Percentiles rank a stretch among this genome's conserved stretches.
These are phyloP conservation scores for Pythium insidiosum DNA, from an alignment of 352 stramenopile genomes.

Conservation along the genomic window DNA sequence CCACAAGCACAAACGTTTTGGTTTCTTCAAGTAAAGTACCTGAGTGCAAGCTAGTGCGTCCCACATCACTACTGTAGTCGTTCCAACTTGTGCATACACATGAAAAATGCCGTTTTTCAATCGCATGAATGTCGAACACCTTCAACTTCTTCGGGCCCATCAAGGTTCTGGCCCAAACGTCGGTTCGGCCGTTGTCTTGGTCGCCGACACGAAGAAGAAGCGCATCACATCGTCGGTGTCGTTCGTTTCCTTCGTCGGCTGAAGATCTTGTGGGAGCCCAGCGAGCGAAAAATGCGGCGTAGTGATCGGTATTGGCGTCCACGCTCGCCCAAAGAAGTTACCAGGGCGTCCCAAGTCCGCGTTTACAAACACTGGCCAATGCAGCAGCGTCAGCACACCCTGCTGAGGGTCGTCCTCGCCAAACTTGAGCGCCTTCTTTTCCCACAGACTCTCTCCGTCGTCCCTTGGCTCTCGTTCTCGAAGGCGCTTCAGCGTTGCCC, in stretches of 20 bases:
- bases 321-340: too few relatives aligned
- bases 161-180: too few relatives aligned
- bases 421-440: constrained; percentile 25
- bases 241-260: too few relatives aligned
- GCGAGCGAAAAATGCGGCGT: too few relatives aligned
- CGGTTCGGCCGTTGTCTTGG: constrained; percentile 11
- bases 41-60: too few relatives aligned
- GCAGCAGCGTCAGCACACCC: constrained; percentile 32
- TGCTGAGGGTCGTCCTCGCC: constrained; percentile 34
- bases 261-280: too few relatives aligned
- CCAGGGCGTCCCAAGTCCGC: constrained; percentile 29
- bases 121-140: neutral
- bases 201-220: constrained; percentile 10
- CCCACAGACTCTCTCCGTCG: constrained; percentile 12
- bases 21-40: constrained; percentile 24
- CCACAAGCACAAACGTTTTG: constrained; percentile 22
- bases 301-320: too few relatives aligned
- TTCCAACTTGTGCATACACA: too few relatives aligned
- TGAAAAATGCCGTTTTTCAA: too few relatives aligned
- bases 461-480: constrained; percentile 8
- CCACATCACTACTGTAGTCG: too few relatives aligned
- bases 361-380: constrained; percentile 36
- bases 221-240: neutral
- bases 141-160: neutral
- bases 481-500: constrained; percentile 5